Base-by-base conservation (phyloP, 345 rosid species). In the Dipteronia sinensis region DNA sequence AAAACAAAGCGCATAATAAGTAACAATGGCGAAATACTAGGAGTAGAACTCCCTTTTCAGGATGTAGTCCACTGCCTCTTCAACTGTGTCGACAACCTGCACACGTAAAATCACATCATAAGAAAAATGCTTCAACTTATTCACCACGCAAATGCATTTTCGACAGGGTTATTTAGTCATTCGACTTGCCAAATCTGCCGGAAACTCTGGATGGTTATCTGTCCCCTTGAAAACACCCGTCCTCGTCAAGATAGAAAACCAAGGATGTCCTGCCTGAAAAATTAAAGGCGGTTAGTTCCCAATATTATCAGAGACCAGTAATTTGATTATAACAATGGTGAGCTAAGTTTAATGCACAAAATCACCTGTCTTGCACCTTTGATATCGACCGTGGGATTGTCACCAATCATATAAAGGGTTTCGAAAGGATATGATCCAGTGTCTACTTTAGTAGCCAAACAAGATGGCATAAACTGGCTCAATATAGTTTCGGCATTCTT, bases 161-260 rank as follows among this genome's bases (percentile, higher is more conserved):
- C 3, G 10, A 31, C 53, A 0, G 0, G 19, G 15, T 1, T 58
- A 20, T 59, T 13, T 20, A 46, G 8, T 44, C 29, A 27, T 46
- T 53, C 65, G 49, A 86, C 88, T 71, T 74, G 77, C 91, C 84
- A 84, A 49, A 75, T 88, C 82, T 38, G 88, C 87, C 7, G 89
- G 87, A 79, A 76, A 84, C 64, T 83, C 85, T 12, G 74, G 65
- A 49, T 84, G 79, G 38, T 83, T 88, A 44, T 66, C 73, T 38
- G 70, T 23, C 40, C 78, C 86, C n/a, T 78, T 82, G 79, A 84
- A 88, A 56, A 88, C 86, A 0, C 91, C 88, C 0, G 89, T 83
- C 76, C 86, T 84, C 4, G 88, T 88, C 67, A 88, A 75, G 74
- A 88, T 83, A 46, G 85, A 86, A 82, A 86, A 88, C 88, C 91